Conservation (phyloP, 176 grass and related monocot genomes). For the Cocos nucifera region DNA sequence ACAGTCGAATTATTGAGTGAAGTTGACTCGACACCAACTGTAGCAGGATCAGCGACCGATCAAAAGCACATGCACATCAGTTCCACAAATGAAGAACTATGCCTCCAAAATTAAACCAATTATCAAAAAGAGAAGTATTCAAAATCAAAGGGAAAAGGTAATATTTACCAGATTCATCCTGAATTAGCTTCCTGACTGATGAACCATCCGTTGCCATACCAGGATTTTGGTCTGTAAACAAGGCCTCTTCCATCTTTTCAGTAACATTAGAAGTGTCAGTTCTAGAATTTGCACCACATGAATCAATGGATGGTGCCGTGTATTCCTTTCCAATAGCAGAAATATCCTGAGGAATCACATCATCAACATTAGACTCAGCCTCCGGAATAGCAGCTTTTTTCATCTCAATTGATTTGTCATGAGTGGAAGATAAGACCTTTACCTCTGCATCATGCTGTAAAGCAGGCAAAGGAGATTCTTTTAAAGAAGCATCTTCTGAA, state of each 20-base stretch:
- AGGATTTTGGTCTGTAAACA: slow-evolving; percentile 15
- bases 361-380: slow-evolving; percentile 18
- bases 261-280: slow-evolving; percentile 14
- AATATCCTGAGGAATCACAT: background rate
- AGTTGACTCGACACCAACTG: background rate
- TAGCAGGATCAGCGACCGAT: slow-evolving; percentile 12
- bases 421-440: slow-evolving; percentile 15
- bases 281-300: slow-evolving; percentile 13
- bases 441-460: slow-evolving; percentile 11
- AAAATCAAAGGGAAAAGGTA: background rate
- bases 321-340: slow-evolving; percentile 20
- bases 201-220: slow-evolving; percentile 16
- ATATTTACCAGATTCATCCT: slow-evolving; percentile 51
- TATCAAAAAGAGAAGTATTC: slow-evolving; percentile 3
- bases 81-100: background rate
- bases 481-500: slow-evolving; percentile 22
- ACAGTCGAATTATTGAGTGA: background rate
- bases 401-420: slow-evolving; percentile 23
- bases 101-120: too few relatives aligned
- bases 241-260: slow-evolving; percentile 16
- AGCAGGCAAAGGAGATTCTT: slow-evolving; percentile 15
- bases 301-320: slow-evolving; percentile 14
- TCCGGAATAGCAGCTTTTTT: slow-evolving; percentile 9
- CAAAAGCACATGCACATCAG: slow-evolving; percentile 10
- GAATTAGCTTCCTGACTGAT: slow-evolving; percentile 16